phyloP scores from a whole-genome alignment of 2,329 filamentous ascomycete species.

The Cladosporium sp. region DNA sequence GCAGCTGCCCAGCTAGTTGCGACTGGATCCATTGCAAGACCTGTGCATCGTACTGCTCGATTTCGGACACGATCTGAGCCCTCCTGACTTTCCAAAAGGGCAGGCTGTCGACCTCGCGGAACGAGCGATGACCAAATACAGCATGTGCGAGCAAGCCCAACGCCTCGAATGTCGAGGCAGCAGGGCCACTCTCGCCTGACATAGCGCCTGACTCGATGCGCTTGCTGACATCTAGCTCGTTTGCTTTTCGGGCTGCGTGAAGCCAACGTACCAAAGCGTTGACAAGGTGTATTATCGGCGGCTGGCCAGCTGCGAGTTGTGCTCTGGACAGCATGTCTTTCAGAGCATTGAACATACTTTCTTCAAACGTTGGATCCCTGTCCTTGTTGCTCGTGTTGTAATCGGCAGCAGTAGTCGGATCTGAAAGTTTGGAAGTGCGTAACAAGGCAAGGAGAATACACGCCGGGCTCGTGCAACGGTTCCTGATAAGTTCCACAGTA shows the following conservation, averaged over 20 bases:
- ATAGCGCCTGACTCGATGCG: constrained; percentile 26
- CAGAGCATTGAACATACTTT: constrained; percentile 29
- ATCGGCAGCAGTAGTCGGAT: not conserved
- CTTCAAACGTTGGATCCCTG: constrained; percentile 25
- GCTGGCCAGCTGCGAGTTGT: constrained; percentile 16
- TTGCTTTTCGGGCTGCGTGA: constrained; percentile 18
- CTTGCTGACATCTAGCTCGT: constrained; percentile 27
- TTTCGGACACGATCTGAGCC: constrained; percentile 24
- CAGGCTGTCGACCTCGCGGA: constrained; percentile 23
- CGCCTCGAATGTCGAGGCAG: constrained; percentile 29
- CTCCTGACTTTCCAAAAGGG: constrained; percentile 28
- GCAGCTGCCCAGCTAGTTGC: constrained; percentile 26
- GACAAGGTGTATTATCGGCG: constrained; percentile 20
- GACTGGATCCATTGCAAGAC: constrained; percentile 33
- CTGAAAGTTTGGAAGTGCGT: constrained; percentile 21
- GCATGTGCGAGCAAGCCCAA: constrained; percentile 27
- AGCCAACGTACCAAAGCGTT: constrained; percentile 28
- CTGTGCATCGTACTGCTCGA: constrained; percentile 30
- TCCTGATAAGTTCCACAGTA: constrained; percentile 22
- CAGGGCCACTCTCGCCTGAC: constrained; percentile 22
- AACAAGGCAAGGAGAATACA: constrained; percentile 29
- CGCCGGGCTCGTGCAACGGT: constrained; percentile 20
- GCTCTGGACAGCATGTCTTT: constrained; percentile 22
- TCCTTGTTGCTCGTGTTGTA: constrained; percentile 1
- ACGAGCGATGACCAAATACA: constrained; percentile 25